Base-by-base conservation (phyloP, 805 yeast species). In the Hanseniaspora meyeri region DNA sequence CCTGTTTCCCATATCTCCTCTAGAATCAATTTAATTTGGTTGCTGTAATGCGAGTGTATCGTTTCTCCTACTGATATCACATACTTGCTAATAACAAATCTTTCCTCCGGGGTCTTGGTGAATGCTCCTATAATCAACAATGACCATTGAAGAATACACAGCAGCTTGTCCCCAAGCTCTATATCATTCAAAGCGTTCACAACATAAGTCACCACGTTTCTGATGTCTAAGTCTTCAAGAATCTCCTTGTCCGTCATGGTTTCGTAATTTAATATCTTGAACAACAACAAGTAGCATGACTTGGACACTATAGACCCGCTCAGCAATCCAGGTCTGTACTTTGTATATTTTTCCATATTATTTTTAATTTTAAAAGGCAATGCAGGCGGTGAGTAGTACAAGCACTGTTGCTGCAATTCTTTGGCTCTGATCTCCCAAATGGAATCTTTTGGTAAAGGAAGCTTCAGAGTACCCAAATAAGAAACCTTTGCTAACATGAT, bases 401-500 rank as follows among this genome's bases (percentile, higher is more conserved):
- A 50, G 42, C 63, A 61, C 39, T 61, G 62, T 37, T 61, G 59
- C 19, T 60, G 57, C 27, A 61, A 50, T n/a, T 40, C 55, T 37
- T 57, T 58, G 14, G 60, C 63, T 36, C 57, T 37, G 20, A 52
- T 59, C 7, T 51, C 57, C 63, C 63, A 61, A 14, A 57, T 50
- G 3, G 57, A 45, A 4, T 58, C 38, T 40, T 51, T 36, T 16
- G 14, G 16, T 17, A 61, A 53, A 3, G 64, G 65, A 45, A 60
- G 43, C 5, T 57, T 55, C 37, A 62, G 54, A 40, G 69, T 57
- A n/a, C 71, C 61, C 16, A 74, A 58, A 72, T 72, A 74, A 0
- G 70, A 61, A 12, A 72, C 61, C 58, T 75, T 74, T 29, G 74
- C 70, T 12, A 69, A 43, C 39, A 70, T 62, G 51, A 73, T 76